These are phyloP conservation scores for Fomitopsis pulvina DNA, from an alignment of 768 basidiomycete species.

Conservation along the genomic window DNA sequence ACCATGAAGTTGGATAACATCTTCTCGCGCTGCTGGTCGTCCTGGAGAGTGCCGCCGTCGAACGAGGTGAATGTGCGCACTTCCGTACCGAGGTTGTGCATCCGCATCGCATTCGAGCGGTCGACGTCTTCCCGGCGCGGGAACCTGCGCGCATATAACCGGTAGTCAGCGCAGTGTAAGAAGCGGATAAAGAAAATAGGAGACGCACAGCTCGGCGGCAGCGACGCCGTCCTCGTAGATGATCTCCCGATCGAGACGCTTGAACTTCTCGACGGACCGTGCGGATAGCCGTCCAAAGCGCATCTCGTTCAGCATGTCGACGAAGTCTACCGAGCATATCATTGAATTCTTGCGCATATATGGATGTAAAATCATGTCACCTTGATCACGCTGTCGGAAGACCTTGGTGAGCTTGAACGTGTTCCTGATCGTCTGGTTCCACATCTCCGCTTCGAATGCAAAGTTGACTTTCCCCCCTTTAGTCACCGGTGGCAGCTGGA, in stretches of 20 bases:
- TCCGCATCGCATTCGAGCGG: conserved; percentile 65
- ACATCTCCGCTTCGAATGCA: conserved; percentile 71
- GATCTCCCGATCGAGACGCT: conserved; percentile 60
- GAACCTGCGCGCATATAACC: conserved; percentile 45
- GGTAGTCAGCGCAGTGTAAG: neutral
- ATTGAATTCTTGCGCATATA: conserved; percentile 1
- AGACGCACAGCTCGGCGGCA: conserved; percentile 78
- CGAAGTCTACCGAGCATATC: conserved; percentile 52
- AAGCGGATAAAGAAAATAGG: neutral
- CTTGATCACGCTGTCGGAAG: conserved; percentile 89
- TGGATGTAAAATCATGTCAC: conserved; percentile 37
- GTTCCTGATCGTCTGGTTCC: conserved; percentile 62
- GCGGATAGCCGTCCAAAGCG: conserved; percentile 71
- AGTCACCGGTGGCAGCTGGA: conserved; percentile 95
- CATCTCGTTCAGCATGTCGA: conserved; percentile 99
- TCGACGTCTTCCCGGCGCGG: conserved; percentile 92
- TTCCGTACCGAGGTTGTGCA: conserved; percentile 52
- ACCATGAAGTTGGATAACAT: conserved; percentile 92
- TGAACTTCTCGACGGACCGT: conserved; percentile 67
- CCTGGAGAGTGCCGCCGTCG: conserved; percentile 58
- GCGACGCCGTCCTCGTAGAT: conserved; percentile 74
- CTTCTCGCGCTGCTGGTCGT: conserved; percentile 58
- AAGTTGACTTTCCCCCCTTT: conserved; percentile 52
- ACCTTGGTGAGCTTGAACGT: conserved; percentile 94
- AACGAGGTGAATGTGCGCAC: conserved; percentile 44